Conservation (phyloP, 305 asterid species). For the Fraxinus ornus region DNA sequence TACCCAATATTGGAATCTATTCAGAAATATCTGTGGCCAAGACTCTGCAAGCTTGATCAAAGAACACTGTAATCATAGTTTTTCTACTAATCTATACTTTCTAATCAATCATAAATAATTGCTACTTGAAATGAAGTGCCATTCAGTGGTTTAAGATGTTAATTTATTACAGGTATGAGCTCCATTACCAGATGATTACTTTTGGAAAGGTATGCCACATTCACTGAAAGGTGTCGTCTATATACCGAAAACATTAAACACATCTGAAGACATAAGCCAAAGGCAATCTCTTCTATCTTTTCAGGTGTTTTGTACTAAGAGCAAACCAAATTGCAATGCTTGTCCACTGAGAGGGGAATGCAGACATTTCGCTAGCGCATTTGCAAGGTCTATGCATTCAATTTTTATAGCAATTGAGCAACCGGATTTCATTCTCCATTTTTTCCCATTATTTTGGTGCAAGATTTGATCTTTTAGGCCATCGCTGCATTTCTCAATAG, state of each 20-base stretch:
- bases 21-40: slow-evolving; percentile 95
- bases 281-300: slow-evolving; percentile 24
- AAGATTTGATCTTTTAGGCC: neutral
- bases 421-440: slow-evolving; percentile 5
- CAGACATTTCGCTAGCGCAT: slow-evolving; percentile 98
- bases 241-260: slow-evolving; percentile 3
- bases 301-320: slow-evolving; percentile 98
- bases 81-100: slow-evolving; percentile 11
- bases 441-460: slow-evolving; percentile 5
- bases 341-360: slow-evolving; percentile 99
- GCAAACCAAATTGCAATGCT: slow-evolving; percentile 96
- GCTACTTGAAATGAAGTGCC: slow-evolving; percentile 19
- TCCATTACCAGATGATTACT: slow-evolving; percentile 98
- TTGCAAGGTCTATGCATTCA: slow-evolving; percentile 71
- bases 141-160: slow-evolving; percentile 34
- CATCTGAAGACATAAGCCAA: slow-evolving; percentile 18
- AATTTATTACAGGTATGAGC: slow-evolving; percentile 74
- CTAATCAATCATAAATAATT: slow-evolving; percentile 9
- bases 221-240: slow-evolving; percentile 7
- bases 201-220: slow-evolving; percentile 83
- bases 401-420: slow-evolving; percentile 13
- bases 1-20: slow-evolving; percentile 94
- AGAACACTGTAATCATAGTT: slow-evolving; percentile 65
- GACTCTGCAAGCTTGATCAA: slow-evolving; percentile 99
- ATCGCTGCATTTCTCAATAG: neutral